Evolutionary conservation across 1,284 basidiomycete genomes (phyloP), one percentile per base, ranked within the genome.

Genomic region (Cutaneotrichosporon mucoides): DNA sequence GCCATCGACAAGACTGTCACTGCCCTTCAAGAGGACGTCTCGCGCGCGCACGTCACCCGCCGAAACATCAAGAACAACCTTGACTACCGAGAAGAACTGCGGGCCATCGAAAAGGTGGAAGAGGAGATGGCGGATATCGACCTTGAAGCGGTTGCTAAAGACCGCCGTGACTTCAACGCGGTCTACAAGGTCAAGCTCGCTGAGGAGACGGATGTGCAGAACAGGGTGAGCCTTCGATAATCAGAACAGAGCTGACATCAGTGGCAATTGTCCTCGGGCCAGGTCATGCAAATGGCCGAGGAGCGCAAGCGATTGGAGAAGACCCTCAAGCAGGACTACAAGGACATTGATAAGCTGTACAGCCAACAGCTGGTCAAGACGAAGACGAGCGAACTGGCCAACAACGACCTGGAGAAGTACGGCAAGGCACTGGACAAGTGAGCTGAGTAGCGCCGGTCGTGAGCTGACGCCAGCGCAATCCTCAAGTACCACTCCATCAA

Each of bases 401-500:
- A 93, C 75, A 88, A 86, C 60, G 93, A 97, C 76, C 79, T 99
- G 56, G 94, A 99, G 79, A 98, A 98, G 80, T 98, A 98, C 66
- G 90, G 86, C 6, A 98, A 97, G 76, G 96, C 93, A 1, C 79
- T 97, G 48, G 93, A 97, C 79, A 90, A 89, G 94, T 92, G 70
- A 72, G 85, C 76, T 52, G 12, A n/a, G n/a, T n/a, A n/a, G n/a
- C n/a, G 24, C 0, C 2, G 1, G 6, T 9, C 41, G 24, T 33
- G 55, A 5, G 6, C 48, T 55, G 56, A 60, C 49, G n/a, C 9
- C 63, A 94, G 92, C 68, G 95, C 93, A 47, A 98, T 99, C 78
- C 93, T 99, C 89, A 90, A 90, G 76, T 99, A 96, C 73, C 96
- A 99, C 73, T 82, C 88, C n/a, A 84, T 97, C 72, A 99, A 99